Evolutionary conservation across 495 filamentous ascomycete genomes (phyloP).

Genomic region (Ramalina intermedia): DNA sequence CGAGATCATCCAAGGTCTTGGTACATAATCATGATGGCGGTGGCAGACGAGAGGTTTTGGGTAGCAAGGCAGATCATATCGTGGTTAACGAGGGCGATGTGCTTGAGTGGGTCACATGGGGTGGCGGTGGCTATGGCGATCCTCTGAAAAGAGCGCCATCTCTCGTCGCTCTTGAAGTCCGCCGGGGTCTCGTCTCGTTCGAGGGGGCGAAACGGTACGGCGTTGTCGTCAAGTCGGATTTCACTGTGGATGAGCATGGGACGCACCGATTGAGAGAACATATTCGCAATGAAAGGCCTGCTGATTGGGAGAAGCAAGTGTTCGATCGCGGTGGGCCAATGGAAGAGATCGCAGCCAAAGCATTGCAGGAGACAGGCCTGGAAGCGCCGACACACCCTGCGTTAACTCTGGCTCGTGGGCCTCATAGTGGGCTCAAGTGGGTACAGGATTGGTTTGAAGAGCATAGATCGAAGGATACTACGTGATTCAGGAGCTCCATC

Average conservation of each 20-base stretch:
- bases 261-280: slow-evolving; percentile 22
- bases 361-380: slow-evolving; percentile 27
- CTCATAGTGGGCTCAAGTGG: too few relatives aligned
- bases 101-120: slow-evolving; percentile 39
- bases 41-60: slow-evolving; percentile 17
- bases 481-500: too few relatives aligned
- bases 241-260: slow-evolving; percentile 17
- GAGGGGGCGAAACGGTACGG: slow-evolving; percentile 31
- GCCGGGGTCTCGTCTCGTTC: slow-evolving; percentile 30
- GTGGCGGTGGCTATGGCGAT: slow-evolving; percentile 36
- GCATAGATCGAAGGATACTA: too few relatives aligned
- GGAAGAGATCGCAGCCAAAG: slow-evolving; percentile 20
- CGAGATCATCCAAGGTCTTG: slow-evolving; percentile 27
- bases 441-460: too few relatives aligned
- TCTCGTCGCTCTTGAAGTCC: slow-evolving; percentile 32
- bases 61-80: slow-evolving; percentile 35
- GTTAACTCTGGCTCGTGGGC: too few relatives aligned
- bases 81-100: slow-evolving; percentile 32
- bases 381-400: too few relatives aligned
- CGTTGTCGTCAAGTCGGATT: slow-evolving; percentile 24
- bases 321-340: slow-evolving; percentile 30
- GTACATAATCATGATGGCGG: slow-evolving; percentile 25
- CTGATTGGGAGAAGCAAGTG: slow-evolving; percentile 3
- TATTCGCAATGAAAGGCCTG: slow-evolving; percentile 13
- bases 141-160: slow-evolving; percentile 30